Evolutionary conservation across 1,139 yeast species (phyloP).

Genomic region (Hyphopichia burtonii): DNA sequence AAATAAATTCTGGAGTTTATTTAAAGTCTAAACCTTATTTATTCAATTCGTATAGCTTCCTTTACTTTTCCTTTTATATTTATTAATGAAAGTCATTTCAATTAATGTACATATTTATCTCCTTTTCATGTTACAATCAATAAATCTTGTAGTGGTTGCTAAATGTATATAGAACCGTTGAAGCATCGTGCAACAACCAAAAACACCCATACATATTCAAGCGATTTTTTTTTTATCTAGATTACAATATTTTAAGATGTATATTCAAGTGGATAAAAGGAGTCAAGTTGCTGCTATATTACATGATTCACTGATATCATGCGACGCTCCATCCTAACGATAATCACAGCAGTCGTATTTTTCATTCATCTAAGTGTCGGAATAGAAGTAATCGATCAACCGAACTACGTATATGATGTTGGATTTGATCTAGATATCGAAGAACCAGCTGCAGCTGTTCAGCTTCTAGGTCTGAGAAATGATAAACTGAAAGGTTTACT

Average conservation of each 20-base stretch:
- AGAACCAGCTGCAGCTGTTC: constrained; percentile 5
- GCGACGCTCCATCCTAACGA: background rate
- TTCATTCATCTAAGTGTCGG: background rate
- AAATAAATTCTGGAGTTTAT: constrained; percentile 37
- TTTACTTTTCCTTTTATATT: background rate
- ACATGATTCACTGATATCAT: too few relatives aligned
- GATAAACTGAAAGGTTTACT: constrained; percentile 27
- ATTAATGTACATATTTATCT: too few relatives aligned
- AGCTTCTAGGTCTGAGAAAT: background rate
- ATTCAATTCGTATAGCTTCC: background rate
- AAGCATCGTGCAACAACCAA: too few relatives aligned
- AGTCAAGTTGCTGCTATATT: too few relatives aligned
- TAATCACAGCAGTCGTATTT: background rate
- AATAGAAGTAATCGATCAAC: background rate
- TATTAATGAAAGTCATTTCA: too few relatives aligned
- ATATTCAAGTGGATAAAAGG: too few relatives aligned
- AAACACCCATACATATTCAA: too few relatives aligned
- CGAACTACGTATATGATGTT: constrained; percentile 5
- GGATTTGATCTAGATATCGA: constrained; percentile 13
- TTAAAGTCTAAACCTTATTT: constrained; percentile 10
- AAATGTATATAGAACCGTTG: background rate
- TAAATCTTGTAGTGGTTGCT: background rate
- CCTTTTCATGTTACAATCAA: too few relatives aligned
- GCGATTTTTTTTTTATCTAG: too few relatives aligned
- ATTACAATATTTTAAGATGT: too few relatives aligned